phyloP scores from a whole-genome alignment of 306 rosid species.

The Begonia peltatifolia region DNA sequence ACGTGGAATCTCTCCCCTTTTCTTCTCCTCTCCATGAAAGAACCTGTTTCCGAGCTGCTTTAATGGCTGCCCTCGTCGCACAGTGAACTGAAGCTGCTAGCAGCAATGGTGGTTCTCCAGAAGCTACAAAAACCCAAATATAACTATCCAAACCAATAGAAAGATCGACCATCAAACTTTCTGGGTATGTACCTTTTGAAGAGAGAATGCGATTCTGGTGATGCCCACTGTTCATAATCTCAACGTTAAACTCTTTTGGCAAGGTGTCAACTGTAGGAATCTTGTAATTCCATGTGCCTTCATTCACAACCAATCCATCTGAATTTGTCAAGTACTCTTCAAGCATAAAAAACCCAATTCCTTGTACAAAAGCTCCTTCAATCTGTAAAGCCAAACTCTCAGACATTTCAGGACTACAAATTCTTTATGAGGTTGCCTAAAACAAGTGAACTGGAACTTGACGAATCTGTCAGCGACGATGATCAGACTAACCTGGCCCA shows the following conservation, averaged over 20 bases:
- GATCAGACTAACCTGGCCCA: constrained; percentile 63
- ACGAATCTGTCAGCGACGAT: neutral
- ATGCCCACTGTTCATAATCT: constrained; percentile 63
- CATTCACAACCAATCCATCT: constrained; percentile 52
- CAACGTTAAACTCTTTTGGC: constrained; percentile 68
- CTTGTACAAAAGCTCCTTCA: constrained; percentile 94
- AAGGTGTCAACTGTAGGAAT: constrained; percentile 81
- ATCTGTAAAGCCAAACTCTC: constrained; percentile 34
- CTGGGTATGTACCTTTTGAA: constrained; percentile 50
- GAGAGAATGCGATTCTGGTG: constrained; percentile 70
- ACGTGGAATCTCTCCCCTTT: constrained; percentile 13
- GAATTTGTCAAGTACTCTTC: constrained; percentile 57
- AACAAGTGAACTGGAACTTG: neutral
- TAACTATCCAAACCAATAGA: neutral
- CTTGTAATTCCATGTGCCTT: constrained; percentile 83
- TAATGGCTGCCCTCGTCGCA: constrained; percentile 75
- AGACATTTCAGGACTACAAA: too few species aligned
- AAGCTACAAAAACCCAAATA: constrained; percentile 41
- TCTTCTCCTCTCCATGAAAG: constrained; percentile 40
- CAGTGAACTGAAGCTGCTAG: constrained; percentile 78
- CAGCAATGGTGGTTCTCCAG: constrained; percentile 87
- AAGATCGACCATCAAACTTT: neutral
- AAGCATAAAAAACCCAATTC: constrained; percentile 78
- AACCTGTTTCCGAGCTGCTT: constrained; percentile 66
- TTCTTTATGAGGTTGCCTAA: too few species aligned